Conservation (phyloP, 2,329 filamentous ascomycete genomes). For the Eutypella sp. region DNA sequence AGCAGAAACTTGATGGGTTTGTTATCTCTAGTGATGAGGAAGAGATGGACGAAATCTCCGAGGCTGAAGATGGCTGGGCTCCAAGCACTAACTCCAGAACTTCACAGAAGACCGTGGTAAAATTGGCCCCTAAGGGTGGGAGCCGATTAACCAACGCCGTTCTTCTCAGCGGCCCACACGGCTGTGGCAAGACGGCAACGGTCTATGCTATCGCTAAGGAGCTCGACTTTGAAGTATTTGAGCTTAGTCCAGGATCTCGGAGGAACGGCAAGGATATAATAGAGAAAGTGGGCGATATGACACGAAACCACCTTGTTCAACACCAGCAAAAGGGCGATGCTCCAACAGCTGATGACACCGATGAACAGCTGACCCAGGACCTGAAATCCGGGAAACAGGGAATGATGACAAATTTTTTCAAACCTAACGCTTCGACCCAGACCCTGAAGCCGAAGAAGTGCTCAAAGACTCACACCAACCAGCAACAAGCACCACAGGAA, state of each 20-base stretch:
- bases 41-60: slow-evolving; percentile 64
- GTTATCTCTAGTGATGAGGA: slow-evolving; percentile 77
- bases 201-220: slow-evolving; percentile 91
- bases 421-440: slow-evolving; percentile 37
- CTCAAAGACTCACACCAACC: slow-evolving; percentile 21
- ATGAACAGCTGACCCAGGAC: slow-evolving; percentile 50
- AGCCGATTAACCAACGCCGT: slow-evolving; percentile 65
- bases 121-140: slow-evolving; percentile 37
- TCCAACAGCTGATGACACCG: slow-evolving; percentile 24
- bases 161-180: slow-evolving; percentile 83
- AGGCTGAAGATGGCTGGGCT: slow-evolving; percentile 48
- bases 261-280: slow-evolving; percentile 85
- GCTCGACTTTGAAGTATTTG: slow-evolving; percentile 88
- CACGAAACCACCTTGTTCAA: slow-evolving; percentile 82
- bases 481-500: slow-evolving; percentile 26
- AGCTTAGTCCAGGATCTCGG: slow-evolving; percentile 81
- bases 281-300: slow-evolving; percentile 95
- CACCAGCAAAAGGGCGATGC: slow-evolving; percentile 35
- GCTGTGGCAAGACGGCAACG: slow-evolving; percentile 88
- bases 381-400: slow-evolving; percentile 67
- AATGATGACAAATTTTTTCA: slow-evolving; percentile 79
- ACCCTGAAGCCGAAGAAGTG: slow-evolving; percentile 15
- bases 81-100: slow-evolving; percentile 32
- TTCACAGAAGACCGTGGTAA: slow-evolving; percentile 50
- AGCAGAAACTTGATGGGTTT: slow-evolving; percentile 74